Percentiles rank a stretch among this genome's conserved stretches.
Conservation (phyloP, 495 filamentous ascomycete genomes). For the Aspergillus coremiiformis region DNA sequence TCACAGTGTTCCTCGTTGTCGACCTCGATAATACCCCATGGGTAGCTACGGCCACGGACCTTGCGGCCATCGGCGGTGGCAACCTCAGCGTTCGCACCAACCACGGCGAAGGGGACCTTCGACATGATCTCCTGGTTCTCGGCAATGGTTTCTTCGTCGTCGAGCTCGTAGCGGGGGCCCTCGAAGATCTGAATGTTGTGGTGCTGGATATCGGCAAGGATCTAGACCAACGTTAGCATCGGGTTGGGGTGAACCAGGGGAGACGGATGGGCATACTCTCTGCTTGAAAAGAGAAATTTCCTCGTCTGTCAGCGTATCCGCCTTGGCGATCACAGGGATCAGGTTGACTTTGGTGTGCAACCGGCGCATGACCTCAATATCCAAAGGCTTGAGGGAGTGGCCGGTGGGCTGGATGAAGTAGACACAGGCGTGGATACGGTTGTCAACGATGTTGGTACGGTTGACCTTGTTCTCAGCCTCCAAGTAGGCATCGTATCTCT, state of each 20-base stretch:
- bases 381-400: slow-evolving; percentile 97
- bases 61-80: slow-evolving; percentile 85
- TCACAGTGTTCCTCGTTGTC: slow-evolving; percentile 99
- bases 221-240: slow-evolving; percentile 45
- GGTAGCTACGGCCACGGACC: slow-evolving; percentile 92
- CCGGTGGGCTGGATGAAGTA: slow-evolving; percentile 99
- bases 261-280: slow-evolving; percentile 54
- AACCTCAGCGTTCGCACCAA: slow-evolving; percentile 92
- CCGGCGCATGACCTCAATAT: slow-evolving; percentile 98
- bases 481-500: slow-evolving; percentile 94
- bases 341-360: slow-evolving; percentile 99
- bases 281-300: slow-evolving; percentile 91
- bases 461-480: slow-evolving; percentile 99
- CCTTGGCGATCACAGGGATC: slow-evolving; percentile 97
- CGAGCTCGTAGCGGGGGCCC: slow-evolving; percentile 94
- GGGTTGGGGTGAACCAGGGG: background rate
- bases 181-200: slow-evolving; percentile 98
- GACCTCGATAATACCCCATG: slow-evolving; percentile 98
- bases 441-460: slow-evolving; percentile 98
- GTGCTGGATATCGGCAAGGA: slow-evolving; percentile 91
- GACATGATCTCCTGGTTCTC: slow-evolving; percentile 99
- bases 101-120: slow-evolving; percentile 97
- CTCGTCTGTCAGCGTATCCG: slow-evolving; percentile 95
- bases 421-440: slow-evolving; percentile 95
- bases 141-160: slow-evolving; percentile 98